A percentile compares a stretch with the other conserved stretches of the same genome.
Evolutionary conservation across 768 basidiomycete species (phyloP).

Genomic region (Podaxis sp.): DNA sequence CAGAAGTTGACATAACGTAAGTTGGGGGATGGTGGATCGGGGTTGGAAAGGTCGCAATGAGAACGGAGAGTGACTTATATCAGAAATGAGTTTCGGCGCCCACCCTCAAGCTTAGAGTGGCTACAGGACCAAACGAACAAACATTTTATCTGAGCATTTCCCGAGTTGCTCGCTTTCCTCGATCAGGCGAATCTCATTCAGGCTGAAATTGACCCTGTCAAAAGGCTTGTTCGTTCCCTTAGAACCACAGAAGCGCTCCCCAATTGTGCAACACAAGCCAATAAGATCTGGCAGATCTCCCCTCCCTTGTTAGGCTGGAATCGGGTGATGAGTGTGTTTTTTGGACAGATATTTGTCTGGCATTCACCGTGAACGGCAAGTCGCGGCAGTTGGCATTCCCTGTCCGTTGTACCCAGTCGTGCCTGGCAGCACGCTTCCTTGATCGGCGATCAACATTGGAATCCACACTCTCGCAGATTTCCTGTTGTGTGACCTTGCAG

Average conservation of each 20-base stretch:
- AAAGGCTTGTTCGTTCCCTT: slow-evolving; percentile 22
- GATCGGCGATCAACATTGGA: slow-evolving; percentile 62
- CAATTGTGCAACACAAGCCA: background rate
- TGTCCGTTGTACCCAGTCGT: slow-evolving; percentile 23
- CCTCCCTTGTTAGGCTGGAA: slow-evolving; percentile 15
- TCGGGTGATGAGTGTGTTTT: slow-evolving; percentile 2
- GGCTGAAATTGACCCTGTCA: slow-evolving; percentile 34
- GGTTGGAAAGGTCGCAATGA: slow-evolving; percentile 39
- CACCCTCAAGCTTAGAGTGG: slow-evolving; percentile 27
- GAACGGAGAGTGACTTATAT: slow-evolving; percentile 41
- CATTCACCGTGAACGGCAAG: slow-evolving; percentile 27
- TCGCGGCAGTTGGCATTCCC: slow-evolving; percentile 35
- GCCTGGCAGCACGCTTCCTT: slow-evolving; percentile 43
- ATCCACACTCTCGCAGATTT: slow-evolving; percentile 33
- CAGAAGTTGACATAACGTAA: slow-evolving; percentile 63
- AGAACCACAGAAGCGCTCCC: slow-evolving; percentile 12
- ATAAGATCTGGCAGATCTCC: slow-evolving; percentile 6
- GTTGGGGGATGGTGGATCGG: slow-evolving; percentile 48
- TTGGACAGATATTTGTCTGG: slow-evolving; percentile 15
- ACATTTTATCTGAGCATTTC: slow-evolving; percentile 37
- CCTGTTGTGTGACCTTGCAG: slow-evolving; percentile 8
- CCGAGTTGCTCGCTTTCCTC: slow-evolving; percentile 53
- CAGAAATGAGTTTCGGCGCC: slow-evolving; percentile 34
- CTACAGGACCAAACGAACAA: slow-evolving; percentile 20
- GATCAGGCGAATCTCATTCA: slow-evolving; percentile 34